Percentiles rank a stretch among this genome's conserved stretches.
phyloP scores from a whole-genome alignment of 2,329 filamentous ascomycete species.

The Trichoderma atrobrunneum region DNA sequence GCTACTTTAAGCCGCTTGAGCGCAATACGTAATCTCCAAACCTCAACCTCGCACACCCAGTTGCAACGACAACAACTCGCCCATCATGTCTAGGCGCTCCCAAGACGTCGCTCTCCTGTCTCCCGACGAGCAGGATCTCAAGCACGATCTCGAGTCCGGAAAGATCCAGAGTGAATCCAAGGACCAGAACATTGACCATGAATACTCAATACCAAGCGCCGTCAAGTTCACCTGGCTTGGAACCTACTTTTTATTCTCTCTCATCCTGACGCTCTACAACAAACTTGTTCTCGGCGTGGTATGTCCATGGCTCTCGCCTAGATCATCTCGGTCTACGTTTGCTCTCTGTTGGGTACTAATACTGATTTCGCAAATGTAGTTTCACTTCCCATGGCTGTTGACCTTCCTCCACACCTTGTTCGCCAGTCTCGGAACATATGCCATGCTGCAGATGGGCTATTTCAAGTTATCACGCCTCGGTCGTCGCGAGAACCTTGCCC shows the following conservation, averaged over 20 bases:
- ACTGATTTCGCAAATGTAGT: constrained; percentile 36
- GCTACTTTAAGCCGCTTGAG: neutral
- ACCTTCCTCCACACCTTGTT: constrained; percentile 58
- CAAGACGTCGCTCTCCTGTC: constrained; percentile 32
- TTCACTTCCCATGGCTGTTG: constrained; percentile 59
- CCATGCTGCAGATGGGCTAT: constrained; percentile 50
- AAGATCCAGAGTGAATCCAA: constrained; percentile 29
- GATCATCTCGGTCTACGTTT: neutral
- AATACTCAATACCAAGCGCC: constrained; percentile 44
- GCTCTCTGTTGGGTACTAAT: neutral
- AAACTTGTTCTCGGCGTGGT: constrained; percentile 55
- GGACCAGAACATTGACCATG: constrained; percentile 40
- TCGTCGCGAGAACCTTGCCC: constrained; percentile 51
- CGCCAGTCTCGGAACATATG: constrained; percentile 54
- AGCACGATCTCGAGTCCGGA: constrained; percentile 28
- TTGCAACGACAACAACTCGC: neutral
- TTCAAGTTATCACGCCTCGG: constrained; percentile 53
- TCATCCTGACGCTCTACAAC: constrained; percentile 56
- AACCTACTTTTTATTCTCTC: constrained; percentile 50
- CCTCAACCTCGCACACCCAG: neutral
- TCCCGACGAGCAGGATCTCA: constrained; percentile 32
- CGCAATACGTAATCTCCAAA: neutral
- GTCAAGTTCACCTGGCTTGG: constrained; percentile 51
- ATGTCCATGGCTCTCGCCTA: constrained; percentile 25
- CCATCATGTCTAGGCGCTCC: constrained; percentile 34